Base-by-base conservation (phyloP, 345 rosid species). In the Cardamine resedifolia region DNA sequence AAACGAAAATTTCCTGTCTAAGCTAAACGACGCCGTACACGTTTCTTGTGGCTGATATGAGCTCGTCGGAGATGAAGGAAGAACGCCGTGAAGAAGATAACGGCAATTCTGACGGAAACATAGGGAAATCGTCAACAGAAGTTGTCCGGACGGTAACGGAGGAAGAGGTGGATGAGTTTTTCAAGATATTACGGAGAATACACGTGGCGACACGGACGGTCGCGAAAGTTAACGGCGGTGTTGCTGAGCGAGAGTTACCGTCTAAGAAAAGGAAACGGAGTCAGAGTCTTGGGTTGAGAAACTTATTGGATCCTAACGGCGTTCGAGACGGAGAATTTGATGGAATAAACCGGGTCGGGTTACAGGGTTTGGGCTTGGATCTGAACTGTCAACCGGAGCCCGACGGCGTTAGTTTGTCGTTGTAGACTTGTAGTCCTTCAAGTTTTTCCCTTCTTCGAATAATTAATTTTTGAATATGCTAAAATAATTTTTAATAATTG, bases 211-310 rank as follows among this genome's bases (percentile, higher is more conserved):
- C 72, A 31, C 19, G 72, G 11, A 49, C 62, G 33, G 53, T 51
- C 10, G 16, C 50, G 19, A 70, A 43, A 71, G 68, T 23, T 64
- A 71, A 77, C 67, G 72, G 63, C 62, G 72, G 50, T 39, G 64
- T 8, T 10, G 74, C 0, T 44, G 58, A 47, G 1, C 26, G 57
- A 33, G 60, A 58, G 70, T 75, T 68, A 56, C 56, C 68, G 68
- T 77, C 72, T 30, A 71, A 64, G 68, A 77, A 77, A 72, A 77
- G 80, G 73, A 77, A 77, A 77, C 68, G 80, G 80, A 71, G 72
- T 49, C 56, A 77, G 38, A 58, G 33, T 7, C 19, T 19, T 48
- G 72, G 45, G 28, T 21, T 57, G 67, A 50, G 34, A 16, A 55
- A n/a, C 12, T 56, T 71, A 10, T 15, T 39, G 23, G 72, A 64